Conservation (phyloP, 805 yeast species). For the Wickerhamomyces chaumierensis region DNA sequence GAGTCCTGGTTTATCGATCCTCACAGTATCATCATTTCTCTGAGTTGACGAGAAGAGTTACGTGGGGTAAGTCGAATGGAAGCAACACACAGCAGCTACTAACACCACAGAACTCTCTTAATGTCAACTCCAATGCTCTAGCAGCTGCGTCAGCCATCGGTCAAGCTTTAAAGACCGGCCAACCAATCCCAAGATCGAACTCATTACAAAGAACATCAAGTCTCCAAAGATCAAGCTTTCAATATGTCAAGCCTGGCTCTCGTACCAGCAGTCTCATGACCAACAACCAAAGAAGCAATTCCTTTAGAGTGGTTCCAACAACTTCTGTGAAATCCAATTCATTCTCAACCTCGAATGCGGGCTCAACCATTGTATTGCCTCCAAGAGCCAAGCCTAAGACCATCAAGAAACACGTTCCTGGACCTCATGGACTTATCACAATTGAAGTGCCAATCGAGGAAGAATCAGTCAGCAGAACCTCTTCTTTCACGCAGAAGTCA, state of each 20-base stretch:
- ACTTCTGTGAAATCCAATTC: not conserved
- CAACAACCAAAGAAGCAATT: conserved; percentile 10
- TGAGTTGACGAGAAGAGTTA: no score
- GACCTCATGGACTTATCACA: conserved; percentile 58
- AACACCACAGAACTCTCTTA: conserved; percentile 8
- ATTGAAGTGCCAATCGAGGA: conserved; percentile 51
- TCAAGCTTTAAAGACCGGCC: conserved; percentile 28
- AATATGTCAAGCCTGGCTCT: not conserved
- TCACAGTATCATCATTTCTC: no score
- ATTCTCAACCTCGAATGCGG: not conserved
- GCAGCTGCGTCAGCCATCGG: conserved; percentile 57
- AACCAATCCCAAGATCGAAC: conserved; percentile 19
- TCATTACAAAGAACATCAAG: conserved; percentile 17
- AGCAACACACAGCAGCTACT: no score
- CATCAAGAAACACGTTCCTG: conserved; percentile 63
- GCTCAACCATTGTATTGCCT: not conserved
- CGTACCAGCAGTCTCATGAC: conserved; percentile 15
- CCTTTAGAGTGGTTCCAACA: conserved; percentile 6
- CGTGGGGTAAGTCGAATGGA: no score
- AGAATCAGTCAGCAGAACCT: conserved; percentile 1
- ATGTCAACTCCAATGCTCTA: conserved; percentile 37
- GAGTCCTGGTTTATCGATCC: no score
- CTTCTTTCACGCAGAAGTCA: conserved; percentile 1
- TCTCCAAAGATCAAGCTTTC: conserved; percentile 8
- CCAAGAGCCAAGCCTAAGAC: conserved; percentile 24